Evolutionary conservation across 352 stramenopile species (phyloP), one percentile per base, ranked within the genome.

Genomic region (Globisporangium cystogenes): DNA sequence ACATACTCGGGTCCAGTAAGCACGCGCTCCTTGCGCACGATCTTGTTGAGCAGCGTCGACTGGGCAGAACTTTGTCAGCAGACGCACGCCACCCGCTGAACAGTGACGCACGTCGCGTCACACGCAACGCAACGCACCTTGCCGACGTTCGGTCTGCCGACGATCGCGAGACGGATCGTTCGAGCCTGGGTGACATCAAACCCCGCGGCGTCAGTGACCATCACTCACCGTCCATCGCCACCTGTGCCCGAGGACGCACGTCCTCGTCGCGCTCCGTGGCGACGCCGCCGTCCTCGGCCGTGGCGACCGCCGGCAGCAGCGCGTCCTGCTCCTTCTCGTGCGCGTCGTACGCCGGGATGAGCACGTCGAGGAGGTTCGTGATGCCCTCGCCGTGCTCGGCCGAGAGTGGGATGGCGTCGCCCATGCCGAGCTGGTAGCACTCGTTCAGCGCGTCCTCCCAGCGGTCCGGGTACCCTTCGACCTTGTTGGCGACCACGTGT

Each of bases 1-100:
- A 82, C 78, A 44, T 76, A 92, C 82, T 93, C 79, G 53, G 82
- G 82, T 8, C 82, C 82, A 4, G 82, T 93, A 18, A 93, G 67
- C 37, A 93, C 82, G 26, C 82, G 76, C 52, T 93, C 78, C 20
- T 82, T 86, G 57, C 79, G 77, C 47, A 93, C 76, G 42, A 93
- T 86, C 20, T 79, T 73, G 74, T 93, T 93, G 24, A 93, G 72
- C 35, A 93, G 57, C 37, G 82, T 93, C 0, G 79, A 90, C 65
- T 82, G 49, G 26, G 5, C 5, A 37, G 14, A 24, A 51, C 23
- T 33, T 16, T 21, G 36, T 43, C 29, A 59, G 31, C 8, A 7
- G 31, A 36, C 31, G 4, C 0, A 7, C 7, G 8, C n/a, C n/a
- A n/a, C n/a, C n/a, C n/a, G n/a, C n/a, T n/a, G n/a, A n/a, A n/a